Evolutionary conservation across 2,329 filamentous ascomycete genomes (phyloP).

Genomic region (Aspergillus fumigatiaffinis): DNA sequence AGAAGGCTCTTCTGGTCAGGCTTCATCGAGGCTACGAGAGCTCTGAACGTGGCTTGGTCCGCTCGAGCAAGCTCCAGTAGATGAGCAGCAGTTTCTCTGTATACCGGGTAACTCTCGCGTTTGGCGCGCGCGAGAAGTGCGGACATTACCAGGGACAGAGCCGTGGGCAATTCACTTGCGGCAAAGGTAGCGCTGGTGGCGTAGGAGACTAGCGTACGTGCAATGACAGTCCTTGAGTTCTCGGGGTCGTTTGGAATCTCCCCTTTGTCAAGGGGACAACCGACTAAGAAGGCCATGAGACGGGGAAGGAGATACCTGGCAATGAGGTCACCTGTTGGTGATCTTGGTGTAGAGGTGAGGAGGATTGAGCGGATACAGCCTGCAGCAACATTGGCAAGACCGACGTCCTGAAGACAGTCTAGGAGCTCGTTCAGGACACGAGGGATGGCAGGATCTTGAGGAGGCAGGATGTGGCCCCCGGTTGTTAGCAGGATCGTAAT

Average conservation of each 20-base stretch:
- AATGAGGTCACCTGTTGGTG: constrained; percentile 65
- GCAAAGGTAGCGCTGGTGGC: constrained; percentile 46
- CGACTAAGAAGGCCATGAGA: constrained; percentile 68
- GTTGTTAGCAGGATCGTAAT: constrained; percentile 85
- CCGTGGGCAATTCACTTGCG: constrained; percentile 36
- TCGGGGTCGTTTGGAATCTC: constrained; percentile 67
- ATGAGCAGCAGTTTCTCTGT: constrained; percentile 69
- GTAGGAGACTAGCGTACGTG: constrained; percentile 72
- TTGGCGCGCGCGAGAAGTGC: constrained; percentile 69
- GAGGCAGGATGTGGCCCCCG: constrained; percentile 67
- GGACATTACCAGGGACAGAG: constrained; percentile 73
- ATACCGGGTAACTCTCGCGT: constrained; percentile 55
- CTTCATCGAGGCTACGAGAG: constrained; percentile 67
- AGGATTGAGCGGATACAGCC: constrained; percentile 85
- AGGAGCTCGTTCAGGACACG: constrained; percentile 76
- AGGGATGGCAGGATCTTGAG: constrained; percentile 69
- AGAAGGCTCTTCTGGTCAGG: constrained; percentile 69
- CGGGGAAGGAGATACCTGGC: constrained; percentile 70
- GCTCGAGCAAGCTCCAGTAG: constrained; percentile 76
- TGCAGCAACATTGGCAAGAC: constrained; percentile 74
- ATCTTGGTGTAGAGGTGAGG: constrained; percentile 59
- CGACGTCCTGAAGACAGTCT: constrained; percentile 67
- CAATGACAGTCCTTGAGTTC: constrained; percentile 65
- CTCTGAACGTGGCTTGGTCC: constrained; percentile 70
- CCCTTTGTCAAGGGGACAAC: constrained; percentile 49